Evolutionary conservation across 2,329 filamentous ascomycete genomes (phyloP).

Genomic region (Mycosphaerella arachidis): DNA sequence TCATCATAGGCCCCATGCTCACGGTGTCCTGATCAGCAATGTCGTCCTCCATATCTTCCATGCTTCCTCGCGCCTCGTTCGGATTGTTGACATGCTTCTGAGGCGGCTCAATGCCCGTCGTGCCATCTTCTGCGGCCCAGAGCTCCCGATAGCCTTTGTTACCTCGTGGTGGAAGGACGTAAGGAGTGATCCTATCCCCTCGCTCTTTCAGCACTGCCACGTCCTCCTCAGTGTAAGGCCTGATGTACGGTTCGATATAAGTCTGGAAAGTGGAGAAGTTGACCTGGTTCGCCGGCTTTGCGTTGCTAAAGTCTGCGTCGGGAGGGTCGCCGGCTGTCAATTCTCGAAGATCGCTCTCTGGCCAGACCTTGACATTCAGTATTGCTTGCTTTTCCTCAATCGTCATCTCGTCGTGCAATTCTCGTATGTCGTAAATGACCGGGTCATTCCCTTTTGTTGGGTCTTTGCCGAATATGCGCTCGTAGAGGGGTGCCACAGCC

Average conservation of each 20-base stretch:
- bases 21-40: slow-evolving; percentile 84
- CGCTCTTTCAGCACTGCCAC: slow-evolving; percentile 83
- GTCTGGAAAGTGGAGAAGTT: slow-evolving; percentile 89
- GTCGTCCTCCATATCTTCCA: slow-evolving; percentile 82
- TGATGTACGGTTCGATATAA: slow-evolving; percentile 87
- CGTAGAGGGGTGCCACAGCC: slow-evolving; percentile 64
- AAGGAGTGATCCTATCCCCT: slow-evolving; percentile 77
- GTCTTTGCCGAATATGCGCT: slow-evolving; percentile 81
- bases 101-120: slow-evolving; percentile 66
- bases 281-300: slow-evolving; percentile 91
- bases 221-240: slow-evolving; percentile 86
- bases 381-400: slow-evolving; percentile 84
- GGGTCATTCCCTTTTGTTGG: slow-evolving; percentile 87
- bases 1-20: slow-evolving; percentile 80
- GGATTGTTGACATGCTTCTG: slow-evolving; percentile 62
- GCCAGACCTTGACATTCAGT: slow-evolving; percentile 81
- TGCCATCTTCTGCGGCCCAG: slow-evolving; percentile 91
- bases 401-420: slow-evolving; percentile 68
- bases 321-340: slow-evolving; percentile 84
- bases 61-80: slow-evolving; percentile 78
- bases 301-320: slow-evolving; percentile 91
- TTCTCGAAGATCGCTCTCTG: slow-evolving; percentile 72
- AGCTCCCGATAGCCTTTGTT: slow-evolving; percentile 82
- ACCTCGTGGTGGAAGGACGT: slow-evolving; percentile 79
- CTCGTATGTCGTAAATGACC: slow-evolving; percentile 87